Evolutionary conservation across 805 yeast species (phyloP), one percentile per base, ranked within the genome.

Genomic region (Pichia scutulata): DNA sequence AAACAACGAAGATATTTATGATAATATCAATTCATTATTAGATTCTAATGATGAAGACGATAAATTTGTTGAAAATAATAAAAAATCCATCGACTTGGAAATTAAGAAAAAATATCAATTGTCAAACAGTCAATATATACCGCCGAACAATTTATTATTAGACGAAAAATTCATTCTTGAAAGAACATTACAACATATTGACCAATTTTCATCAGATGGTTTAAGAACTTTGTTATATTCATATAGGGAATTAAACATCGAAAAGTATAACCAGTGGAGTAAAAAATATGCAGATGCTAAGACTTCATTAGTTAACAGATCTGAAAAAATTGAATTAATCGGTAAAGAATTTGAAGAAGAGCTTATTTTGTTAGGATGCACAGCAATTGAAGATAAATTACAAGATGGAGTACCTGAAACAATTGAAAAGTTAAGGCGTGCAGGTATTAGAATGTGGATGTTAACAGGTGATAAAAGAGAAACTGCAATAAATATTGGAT

Each of bases 391-490:
- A 64, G 99, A 93, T 63, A 93, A 92, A 62, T 73, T 93, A 39
- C 99, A 93, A 68, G 85, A 83, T 23, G 99, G 99, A n/a, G 99
- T 93, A 7, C 85, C 97, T 22, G 96, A 90, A 49, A 80, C 98
- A 0, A 90, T 93, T 55, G 97, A 89, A 52, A 89, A 89, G 61
- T 74, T 93, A 46, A 78, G 96, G 58, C 75, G 95, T 55, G 98
- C 99, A 0, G 96, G 96, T 2, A 89, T 93, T 51, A 88, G 84
- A 60, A 69, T 93, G 74, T 93, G 99, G 99, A 93, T 93, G 97
- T 72, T 93, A 44, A 93, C 99, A 0, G 99, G 99, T 43, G 99
- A 93, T 65, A 95, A 95, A 63, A 74, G 97, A 52, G 99, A 93
- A 67, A 93, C 99, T 0, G 99, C 99, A 1, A 89, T 93, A 53